These are phyloP conservation scores for Rhizopus stolonifer DNA, from an alignment of 371 early-diverging fungal species.

Conservation along the genomic window DNA sequence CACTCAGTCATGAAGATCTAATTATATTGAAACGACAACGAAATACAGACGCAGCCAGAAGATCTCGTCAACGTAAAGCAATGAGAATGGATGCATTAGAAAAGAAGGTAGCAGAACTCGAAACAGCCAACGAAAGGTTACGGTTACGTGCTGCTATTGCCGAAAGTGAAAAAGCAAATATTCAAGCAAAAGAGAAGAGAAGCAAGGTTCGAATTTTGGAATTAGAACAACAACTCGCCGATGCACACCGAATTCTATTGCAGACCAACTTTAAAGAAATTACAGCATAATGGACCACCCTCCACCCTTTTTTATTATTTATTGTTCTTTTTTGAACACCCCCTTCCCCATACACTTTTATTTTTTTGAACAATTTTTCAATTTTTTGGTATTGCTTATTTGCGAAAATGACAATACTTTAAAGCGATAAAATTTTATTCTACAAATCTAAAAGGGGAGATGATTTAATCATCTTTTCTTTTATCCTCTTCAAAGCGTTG, in stretches of 20 bases:
- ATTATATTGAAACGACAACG: conserved; percentile 80
- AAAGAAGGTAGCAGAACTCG: conserved; percentile 72
- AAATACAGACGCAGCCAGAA: conserved; percentile 95
- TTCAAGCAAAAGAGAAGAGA: conserved; percentile 64
- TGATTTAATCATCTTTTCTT: conserved; percentile 9
- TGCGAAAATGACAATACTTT: conserved; percentile 29
- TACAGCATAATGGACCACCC: conserved; percentile 6
- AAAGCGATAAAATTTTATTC: conserved; percentile 23
- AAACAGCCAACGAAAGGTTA: conserved; percentile 71
- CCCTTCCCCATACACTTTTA: conserved; percentile 5
- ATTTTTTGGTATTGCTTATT: conserved; percentile 28
- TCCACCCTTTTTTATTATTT: conserved; percentile 5
- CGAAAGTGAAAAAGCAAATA: conserved; percentile 67
- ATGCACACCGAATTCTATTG: conserved; percentile 62
- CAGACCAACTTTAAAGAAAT: conserved; percentile 14
- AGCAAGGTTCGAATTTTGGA: conserved; percentile 65
- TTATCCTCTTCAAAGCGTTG: conserved; percentile 21
- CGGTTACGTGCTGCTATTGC: conserved; percentile 69
- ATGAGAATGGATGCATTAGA: conserved; percentile 86
- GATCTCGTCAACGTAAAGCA: conserved; percentile 88
- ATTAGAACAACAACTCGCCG: conserved; percentile 71
- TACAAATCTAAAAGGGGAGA: conserved; percentile 3
- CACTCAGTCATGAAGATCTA: conserved; percentile 48
- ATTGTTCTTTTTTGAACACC: not conserved
- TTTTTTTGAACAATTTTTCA: conserved; percentile 12